Percentiles rank a stretch among this genome's conserved stretches.
These are phyloP conservation scores for Reticulascus tulasneorum DNA, from an alignment of 2,329 filamentous ascomycete genomes.

Conservation along the genomic window DNA sequence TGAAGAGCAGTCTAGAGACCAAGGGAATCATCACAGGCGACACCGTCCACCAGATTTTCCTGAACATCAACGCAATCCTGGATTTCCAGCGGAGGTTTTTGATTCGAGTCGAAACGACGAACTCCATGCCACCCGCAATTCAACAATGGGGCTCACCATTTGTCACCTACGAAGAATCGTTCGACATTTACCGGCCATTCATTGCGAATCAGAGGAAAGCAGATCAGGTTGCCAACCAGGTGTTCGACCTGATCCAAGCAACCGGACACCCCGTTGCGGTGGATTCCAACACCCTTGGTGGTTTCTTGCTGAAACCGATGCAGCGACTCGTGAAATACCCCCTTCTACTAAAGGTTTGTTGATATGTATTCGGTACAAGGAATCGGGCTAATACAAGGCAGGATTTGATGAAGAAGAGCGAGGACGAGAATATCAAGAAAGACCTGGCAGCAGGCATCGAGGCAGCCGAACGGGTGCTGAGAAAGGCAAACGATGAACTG, in stretches of 20 bases:
- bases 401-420: constrained; percentile 84
- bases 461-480: constrained; percentile 75
- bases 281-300: constrained; percentile 82
- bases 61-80: constrained; percentile 91
- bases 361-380: constrained; percentile 4
- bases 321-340: constrained; percentile 95
- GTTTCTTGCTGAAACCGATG: constrained; percentile 94
- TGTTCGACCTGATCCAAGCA: constrained; percentile 80
- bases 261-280: constrained; percentile 78
- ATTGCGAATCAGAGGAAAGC: constrained; percentile 95
- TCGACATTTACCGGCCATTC: constrained; percentile 93
- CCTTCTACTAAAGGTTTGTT: constrained; percentile 71
- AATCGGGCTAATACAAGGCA: constrained; percentile 33
- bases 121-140: constrained; percentile 68
- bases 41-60: constrained; percentile 87
- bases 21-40: constrained; percentile 86
- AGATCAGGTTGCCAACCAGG: constrained; percentile 74
- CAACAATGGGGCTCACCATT: constrained; percentile 98
- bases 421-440: constrained; percentile 64
- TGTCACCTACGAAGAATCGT: constrained; percentile 76
- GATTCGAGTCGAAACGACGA: constrained; percentile 93
- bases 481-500: constrained; percentile 85
- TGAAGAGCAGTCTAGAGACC: constrained; percentile 87
- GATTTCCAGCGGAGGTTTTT: constrained; percentile 95
- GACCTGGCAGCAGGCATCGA: constrained; percentile 76